phyloP scores from a whole-genome alignment of 2,329 filamentous ascomycete genomes.

The Lecanicillium sp. region DNA sequence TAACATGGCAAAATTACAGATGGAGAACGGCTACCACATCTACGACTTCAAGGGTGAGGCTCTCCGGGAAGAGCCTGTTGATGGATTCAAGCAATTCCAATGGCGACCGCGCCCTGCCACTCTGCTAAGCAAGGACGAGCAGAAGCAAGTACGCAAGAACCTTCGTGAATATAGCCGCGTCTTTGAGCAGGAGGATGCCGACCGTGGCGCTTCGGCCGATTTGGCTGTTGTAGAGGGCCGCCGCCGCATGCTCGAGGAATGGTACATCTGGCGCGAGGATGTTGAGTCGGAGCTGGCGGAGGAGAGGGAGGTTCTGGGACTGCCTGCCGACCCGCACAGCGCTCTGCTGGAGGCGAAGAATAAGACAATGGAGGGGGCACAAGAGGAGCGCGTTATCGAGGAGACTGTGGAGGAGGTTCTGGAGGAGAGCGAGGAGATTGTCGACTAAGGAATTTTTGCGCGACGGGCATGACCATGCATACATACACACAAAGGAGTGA shows the following conservation, averaged over 20 bases:
- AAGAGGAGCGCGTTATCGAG: conserved; percentile 74
- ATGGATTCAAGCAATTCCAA: conserved; percentile 95
- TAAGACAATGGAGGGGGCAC: conserved; percentile 39
- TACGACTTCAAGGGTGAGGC: conserved; percentile 93
- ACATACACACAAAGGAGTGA: conserved; percentile 7
- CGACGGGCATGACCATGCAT: background rate
- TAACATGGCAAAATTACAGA: conserved; percentile 45
- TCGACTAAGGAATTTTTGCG: conserved; percentile 23
- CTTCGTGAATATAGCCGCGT: conserved; percentile 90
- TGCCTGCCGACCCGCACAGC: conserved; percentile 58
- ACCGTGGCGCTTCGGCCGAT: conserved; percentile 89
- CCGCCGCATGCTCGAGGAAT: conserved; percentile 76
- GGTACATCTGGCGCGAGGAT: conserved; percentile 73
- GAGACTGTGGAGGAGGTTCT: conserved; percentile 78
- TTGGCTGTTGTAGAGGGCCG: conserved; percentile 86
- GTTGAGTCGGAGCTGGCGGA: conserved; percentile 64
- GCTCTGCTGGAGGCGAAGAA: conserved; percentile 51
- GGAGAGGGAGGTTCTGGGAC: conserved; percentile 59
- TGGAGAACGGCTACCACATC: conserved; percentile 98
- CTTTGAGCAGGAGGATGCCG: conserved; percentile 92
- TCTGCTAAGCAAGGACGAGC: conserved; percentile 92
- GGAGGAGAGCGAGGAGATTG: conserved; percentile 76
- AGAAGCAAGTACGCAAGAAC: conserved; percentile 97
- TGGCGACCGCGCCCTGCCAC: conserved; percentile 90
- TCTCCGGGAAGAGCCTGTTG: conserved; percentile 82